Base-by-base conservation (phyloP, 139 green algal genomes). In the Picochlorum sp. region DNA sequence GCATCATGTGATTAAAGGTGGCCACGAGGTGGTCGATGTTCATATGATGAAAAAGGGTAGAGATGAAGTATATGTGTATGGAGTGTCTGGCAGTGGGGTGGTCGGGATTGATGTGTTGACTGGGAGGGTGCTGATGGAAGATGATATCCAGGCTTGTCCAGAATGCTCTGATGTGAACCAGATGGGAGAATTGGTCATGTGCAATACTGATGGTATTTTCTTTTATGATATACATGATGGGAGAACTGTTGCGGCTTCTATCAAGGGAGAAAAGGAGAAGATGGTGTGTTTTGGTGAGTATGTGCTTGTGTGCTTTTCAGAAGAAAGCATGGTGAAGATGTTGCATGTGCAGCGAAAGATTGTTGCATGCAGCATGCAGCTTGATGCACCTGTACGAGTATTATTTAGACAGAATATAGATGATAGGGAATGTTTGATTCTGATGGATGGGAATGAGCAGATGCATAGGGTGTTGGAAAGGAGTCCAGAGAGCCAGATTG, bases 181-280 rank as follows among this genome's bases (percentile, higher is more conserved):
- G 3, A 26, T 52, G 7, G 72, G 69, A 3, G 63, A 81, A 63
- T 68, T 87, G 30, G 60, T 88, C 45, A 75, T 88, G 11, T 79
- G 69, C 0, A 61, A 77, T 0, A 64, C 74, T 3, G 85, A 95
- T 54, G 88, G 81, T 1, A 60, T 95, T 58, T 95, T 85, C 66
- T 83, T 88, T 52, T 95, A 91, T 76, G 84, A 77, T 9, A 23
- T 28, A 16, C 49, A 74, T 30, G 63, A 67, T 50, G 49, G 72
- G 3, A 49, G 44, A 24, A 68, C 64, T 50, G 62, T 49, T 18
- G 62, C 56, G 0, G 66, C 63, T 21, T 45, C 51, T 4, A 37
- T 77, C 9, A 23, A 52, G 0, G 63, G 63, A 4, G 6, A 49
- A 23, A 92, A 92, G 81, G 63, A 79, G 52, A 65, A 65, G 9